Percentiles rank a stretch among this genome's conserved stretches.
These are phyloP conservation scores for Eimeria falciformis DNA, from an alignment of 169 alveolate species.

Conservation along the genomic window DNA sequence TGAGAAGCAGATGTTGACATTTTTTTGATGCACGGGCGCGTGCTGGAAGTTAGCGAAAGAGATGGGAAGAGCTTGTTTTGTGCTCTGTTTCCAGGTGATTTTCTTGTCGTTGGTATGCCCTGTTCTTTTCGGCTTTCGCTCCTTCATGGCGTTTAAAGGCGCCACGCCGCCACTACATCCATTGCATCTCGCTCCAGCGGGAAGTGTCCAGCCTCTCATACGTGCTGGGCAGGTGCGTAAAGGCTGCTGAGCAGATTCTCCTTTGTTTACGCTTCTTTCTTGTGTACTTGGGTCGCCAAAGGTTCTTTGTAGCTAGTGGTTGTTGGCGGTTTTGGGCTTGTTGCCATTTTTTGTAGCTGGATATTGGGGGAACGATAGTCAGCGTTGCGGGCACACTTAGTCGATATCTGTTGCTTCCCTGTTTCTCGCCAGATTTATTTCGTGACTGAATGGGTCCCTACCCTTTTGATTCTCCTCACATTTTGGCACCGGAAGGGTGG, in stretches of 20 bases:
- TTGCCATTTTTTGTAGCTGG: too few species aligned
- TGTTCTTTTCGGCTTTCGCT: conserved; percentile 56
- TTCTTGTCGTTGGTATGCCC: conserved; percentile 69
- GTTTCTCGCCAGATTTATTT: conserved; percentile 41
- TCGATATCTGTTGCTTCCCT: neutral
- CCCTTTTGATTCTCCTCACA: conserved; percentile 59
- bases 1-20: too few species aligned
- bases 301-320: too few species aligned
- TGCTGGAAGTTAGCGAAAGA: too few species aligned
- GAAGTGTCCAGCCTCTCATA: conserved; percentile 6
- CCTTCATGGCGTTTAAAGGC: conserved; percentile 58
- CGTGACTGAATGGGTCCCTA: conserved; percentile 72
- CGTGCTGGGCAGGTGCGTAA: conserved; percentile 49
- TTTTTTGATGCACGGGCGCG: too few species aligned
- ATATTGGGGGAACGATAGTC: neutral
- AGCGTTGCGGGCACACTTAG: neutral
- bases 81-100: conserved; percentile 47
- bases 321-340: too few species aligned
- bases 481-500: conserved; percentile 74
- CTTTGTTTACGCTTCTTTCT: too few species aligned
- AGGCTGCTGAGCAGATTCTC: too few species aligned
- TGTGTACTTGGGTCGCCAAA: too few species aligned
- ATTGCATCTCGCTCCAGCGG: neutral
- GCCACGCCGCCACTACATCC: conserved; percentile 75
- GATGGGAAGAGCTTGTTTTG: neutral